Base-by-base conservation (phyloP, 768 basidiomycete species). In the Suillus paluster region DNA sequence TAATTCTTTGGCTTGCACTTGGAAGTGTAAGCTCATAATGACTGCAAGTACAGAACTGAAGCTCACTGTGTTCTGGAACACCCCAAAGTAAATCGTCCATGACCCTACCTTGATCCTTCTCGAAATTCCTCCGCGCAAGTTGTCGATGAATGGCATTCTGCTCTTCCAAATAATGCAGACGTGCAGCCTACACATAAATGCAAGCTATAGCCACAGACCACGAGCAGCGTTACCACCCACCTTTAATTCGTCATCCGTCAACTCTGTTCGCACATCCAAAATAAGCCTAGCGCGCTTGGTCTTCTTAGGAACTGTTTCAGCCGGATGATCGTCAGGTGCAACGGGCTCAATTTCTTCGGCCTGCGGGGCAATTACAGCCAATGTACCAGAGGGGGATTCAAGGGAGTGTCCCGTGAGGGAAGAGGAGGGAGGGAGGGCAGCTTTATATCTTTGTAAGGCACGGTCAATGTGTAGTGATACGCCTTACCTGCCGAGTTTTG, bases 181-280 rank as follows among this genome's bases (percentile, higher is more conserved):
- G 83, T 27, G 89, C 86, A 61, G 79, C 74, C 89, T 91, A 56
- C 54, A 15, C 44, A 53, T 1, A 44, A 34, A 49, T 17, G 21
- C 48, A 41, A 39, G 19, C 1, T 60, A 56, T 15, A 64, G 57
- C 59, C 41, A 48, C 3, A 44, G 63, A 9, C 19, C 55, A 54
- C 5, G 36, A 17, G 30, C 30, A 23, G 54, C 50, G 50, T 21
- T 46, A 44, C 25, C 41, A 30, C 71, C 63, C 60, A 86, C 93
- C 79, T 88, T 90, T 48, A 95, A 78, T 74, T 95, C 91, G 4
- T 91, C 88, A 62, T 94, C 91, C 5, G 92, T 91, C 41, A 95
- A 76, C 70, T 95, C 93, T 6, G 87, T 95, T 63, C 91, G 82
- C 5, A 81, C 75, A 71, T 95, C 93, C 8, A 94, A 72, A 4